Base-by-base conservation (phyloP, 495 filamentous ascomycete genomes). In the Daldinia decipiens region DNA sequence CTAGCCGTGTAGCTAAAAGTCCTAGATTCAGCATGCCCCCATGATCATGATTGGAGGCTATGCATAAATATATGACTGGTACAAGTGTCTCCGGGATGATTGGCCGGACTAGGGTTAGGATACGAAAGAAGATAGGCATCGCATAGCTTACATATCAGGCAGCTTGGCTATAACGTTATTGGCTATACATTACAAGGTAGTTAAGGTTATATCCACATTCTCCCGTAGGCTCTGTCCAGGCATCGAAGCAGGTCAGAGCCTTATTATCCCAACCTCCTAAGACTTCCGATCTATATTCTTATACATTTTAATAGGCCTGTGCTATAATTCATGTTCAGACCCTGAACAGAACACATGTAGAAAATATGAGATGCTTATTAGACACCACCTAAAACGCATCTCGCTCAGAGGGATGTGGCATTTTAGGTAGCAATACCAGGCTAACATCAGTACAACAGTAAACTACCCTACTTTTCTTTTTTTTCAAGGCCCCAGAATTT, bases 61-160 rank as follows among this genome's bases (percentile, higher is more conserved):
- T 59, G 55, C 32, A 59, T 53, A 9, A 1, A 47, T 39, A 50
- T 55, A 29, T 60, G 56, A 67, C 45, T 67, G 64, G 64, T 54
- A 59, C 64, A 67, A 67, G 64, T 67, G 64, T 67, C 55, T 7
- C 34, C 11, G 24, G n/a, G 11, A 38, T 60, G 34, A 67, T 67
- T 67, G 64, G 64, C 6, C 45, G 45, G 15, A 55, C 63, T 31
- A 39, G 54, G 63, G 47, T 39, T 39, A 7, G 21, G 34, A 66
- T 59, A 39, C 29, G 36, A 31, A 58, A 21, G 38, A 40, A 53
- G 13, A 12, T 24, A 26, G 47, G 32, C 45, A 9, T 54, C n/a
- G 11, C 47, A 21, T 38, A 45, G 64, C 50, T 21, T 39, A 60
- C 34, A 52, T 67, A 60, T 19, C 47, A 32, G 24, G 47, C 21